These are phyloP conservation scores for Fusarium cicatricum DNA, from an alignment of 2,329 filamentous ascomycete species.

Conservation along the genomic window DNA sequence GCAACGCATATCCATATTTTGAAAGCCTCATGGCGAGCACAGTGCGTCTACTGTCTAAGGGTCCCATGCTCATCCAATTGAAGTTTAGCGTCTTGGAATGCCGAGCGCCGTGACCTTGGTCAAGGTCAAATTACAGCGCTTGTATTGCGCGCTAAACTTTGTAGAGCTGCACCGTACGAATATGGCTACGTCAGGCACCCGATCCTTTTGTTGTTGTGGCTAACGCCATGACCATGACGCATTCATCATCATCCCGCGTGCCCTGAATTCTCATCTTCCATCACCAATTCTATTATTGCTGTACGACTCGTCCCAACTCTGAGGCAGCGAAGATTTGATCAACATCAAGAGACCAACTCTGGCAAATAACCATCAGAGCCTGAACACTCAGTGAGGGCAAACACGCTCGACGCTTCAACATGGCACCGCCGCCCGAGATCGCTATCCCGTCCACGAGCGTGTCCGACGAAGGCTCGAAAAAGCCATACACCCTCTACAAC, in stretches of 20 bases:
- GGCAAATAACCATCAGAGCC: neutral
- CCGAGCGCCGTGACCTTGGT: constrained; percentile 23
- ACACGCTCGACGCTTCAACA: constrained; percentile 44
- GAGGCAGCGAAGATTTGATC: no score
- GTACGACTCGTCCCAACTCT: neutral
- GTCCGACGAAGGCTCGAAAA: constrained; percentile 59
- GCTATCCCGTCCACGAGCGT: constrained; percentile 72
- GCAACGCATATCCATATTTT: no score
- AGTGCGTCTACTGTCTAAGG: constrained; percentile 6
- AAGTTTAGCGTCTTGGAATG: constrained; percentile 20
- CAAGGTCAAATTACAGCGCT: constrained; percentile 14
- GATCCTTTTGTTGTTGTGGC: neutral
- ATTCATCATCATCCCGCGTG: constrained; percentile 25
- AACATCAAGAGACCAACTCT: neutral
- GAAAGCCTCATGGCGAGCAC: neutral
- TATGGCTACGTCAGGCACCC: constrained; percentile 25
- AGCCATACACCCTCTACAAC: constrained; percentile 80
- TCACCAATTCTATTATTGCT: neutral
- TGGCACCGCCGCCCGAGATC: constrained; percentile 73
- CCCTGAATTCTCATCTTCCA: constrained; percentile 4
- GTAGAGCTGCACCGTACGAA: constrained; percentile 21
- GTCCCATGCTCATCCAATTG: constrained; percentile 26
- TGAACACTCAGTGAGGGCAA: neutral
- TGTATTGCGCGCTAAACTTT: constrained; percentile 11
- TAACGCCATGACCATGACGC: constrained; percentile 30